Base-by-base conservation (phyloP, 352 stramenopile species). In the Aphanomyces stellatus region DNA sequence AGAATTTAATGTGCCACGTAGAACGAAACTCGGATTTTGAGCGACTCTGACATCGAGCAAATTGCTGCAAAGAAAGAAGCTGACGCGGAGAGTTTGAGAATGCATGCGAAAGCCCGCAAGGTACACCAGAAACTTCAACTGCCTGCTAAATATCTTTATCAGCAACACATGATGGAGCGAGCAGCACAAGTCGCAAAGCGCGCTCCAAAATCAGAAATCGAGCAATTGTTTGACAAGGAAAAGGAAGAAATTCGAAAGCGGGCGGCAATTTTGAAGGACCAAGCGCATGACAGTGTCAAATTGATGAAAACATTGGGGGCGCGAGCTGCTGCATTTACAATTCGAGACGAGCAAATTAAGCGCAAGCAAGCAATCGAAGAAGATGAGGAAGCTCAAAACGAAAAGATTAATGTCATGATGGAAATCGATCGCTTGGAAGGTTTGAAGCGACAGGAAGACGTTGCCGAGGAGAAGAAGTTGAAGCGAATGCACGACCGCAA, bases 341-440 rank as follows among this genome's bases (percentile, higher is more conserved):
- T 98, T 71, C 90, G 94, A 30, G 94, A 98, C 72, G 79, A 97
- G 71, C 93, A 98, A 70, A 79, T 89, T 10, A 78, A 87, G 59
- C 71, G 90, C 34, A 81, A 88, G 51, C 65, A 81, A 30, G 74
- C 81, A 22, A 70, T 88, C 1, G 81, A 88, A 71, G 78, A 89
- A 7, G 75, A 87, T 11, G 84, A 96, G 28, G 75, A 88, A 30
- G 77, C 96, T 69, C 97, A 98, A 76, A 91, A 98, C 55, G 80
- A 92, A 22, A 89, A 96, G 57, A 96, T 98, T 87, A 96, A 98
- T 59, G 75, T 96, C 48, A 77, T 95, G 48, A 98, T 98, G 92
- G 92, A 98, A 73, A 88, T 98, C 48, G 87, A 97, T 73, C 86
- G 94, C 1, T 79, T 98, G 17, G 82, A 96, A 65, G 91, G 95